Percentiles rank a stretch among this genome's conserved stretches.
Evolutionary conservation across 345 rosid genomes (phyloP).

Genomic region (Citrus reticulata): DNA sequence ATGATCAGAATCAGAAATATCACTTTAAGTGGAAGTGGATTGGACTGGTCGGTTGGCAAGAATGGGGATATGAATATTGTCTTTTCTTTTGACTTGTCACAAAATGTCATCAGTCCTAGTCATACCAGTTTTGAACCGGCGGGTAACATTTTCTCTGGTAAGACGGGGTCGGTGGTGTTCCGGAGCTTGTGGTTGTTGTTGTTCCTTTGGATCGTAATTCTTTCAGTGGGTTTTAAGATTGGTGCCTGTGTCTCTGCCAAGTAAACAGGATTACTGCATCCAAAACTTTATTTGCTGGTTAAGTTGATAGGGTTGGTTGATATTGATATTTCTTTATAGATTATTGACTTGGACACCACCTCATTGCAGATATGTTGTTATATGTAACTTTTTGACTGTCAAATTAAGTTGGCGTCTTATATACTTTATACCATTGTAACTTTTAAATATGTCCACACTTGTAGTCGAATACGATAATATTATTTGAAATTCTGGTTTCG

Average conservation of each 20-base stretch:
- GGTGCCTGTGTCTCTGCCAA: constrained; percentile 49
- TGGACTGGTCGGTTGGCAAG: constrained; percentile 62
- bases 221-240: constrained; percentile 61
- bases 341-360: constrained; percentile 12
- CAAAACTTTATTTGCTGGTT: constrained; percentile 3
- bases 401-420: constrained; percentile 8
- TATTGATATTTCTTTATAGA: constrained; percentile 13
- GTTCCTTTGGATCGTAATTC: constrained; percentile 62
- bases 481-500: background rate
- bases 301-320: constrained; percentile 2
- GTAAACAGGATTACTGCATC: constrained; percentile 19
- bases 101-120: constrained; percentile 13
- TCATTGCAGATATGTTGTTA: background rate
- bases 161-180: constrained; percentile 36
- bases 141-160: constrained; percentile 24
- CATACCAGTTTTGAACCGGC: constrained; percentile 13
- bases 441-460: background rate
- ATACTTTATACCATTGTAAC: constrained; percentile 3
- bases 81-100: constrained; percentile 47
- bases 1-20: constrained; percentile 63
- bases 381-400: constrained; percentile 5
- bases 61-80: constrained; percentile 48
- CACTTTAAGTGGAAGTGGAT: constrained; percentile 29
- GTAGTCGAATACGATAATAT: background rate
- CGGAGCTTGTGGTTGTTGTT: constrained; percentile 48